phyloP scores from a whole-genome alignment of 2,329 filamentous ascomycete species.

The Raffaelea ambrosiae region DNA sequence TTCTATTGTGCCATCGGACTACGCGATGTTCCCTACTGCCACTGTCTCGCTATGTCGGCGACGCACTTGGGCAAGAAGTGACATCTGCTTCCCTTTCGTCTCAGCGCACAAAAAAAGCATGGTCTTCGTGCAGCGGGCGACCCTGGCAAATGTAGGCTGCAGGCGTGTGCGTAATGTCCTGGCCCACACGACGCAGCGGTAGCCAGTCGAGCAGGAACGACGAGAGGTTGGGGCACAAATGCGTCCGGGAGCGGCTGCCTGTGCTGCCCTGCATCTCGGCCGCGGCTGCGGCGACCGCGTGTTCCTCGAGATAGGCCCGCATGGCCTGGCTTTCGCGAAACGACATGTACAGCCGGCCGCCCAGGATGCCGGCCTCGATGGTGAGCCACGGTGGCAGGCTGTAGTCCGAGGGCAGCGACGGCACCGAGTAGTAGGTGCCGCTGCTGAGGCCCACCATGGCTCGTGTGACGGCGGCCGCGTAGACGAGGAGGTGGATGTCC shows the following conservation, averaged over 20 bases:
- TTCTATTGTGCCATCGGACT: no score
- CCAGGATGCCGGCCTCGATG: conserved; percentile 51
- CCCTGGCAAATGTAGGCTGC: conserved; percentile 50
- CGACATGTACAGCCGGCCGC: conserved; percentile 52
- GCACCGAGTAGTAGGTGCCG: conserved; percentile 44
- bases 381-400: conserved; percentile 41
- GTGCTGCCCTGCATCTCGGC: neutral
- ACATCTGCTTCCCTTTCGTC: no score
- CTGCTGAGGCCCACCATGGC: conserved; percentile 51
- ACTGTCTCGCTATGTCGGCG: no score
- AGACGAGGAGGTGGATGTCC: conserved; percentile 30
- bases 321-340: conserved; percentile 34
- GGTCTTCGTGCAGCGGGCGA: conserved; percentile 34
- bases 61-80: no score
- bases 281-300: neutral
- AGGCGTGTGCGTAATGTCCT: conserved; percentile 49
- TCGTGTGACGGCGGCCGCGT: conserved; percentile 51
- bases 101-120: conserved; percentile 39
- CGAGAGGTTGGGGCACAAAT: conserved; percentile 26
- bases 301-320: conserved; percentile 22
- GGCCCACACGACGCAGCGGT: conserved; percentile 40
- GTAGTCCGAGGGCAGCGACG: conserved; percentile 31
- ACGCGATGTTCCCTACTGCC: no score
- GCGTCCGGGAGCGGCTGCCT: neutral
- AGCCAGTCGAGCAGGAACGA: conserved; percentile 51